These are phyloP conservation scores for Hyphodiscus sp. DNA, from an alignment of 2,329 filamentous ascomycete genomes.

Conservation along the genomic window DNA sequence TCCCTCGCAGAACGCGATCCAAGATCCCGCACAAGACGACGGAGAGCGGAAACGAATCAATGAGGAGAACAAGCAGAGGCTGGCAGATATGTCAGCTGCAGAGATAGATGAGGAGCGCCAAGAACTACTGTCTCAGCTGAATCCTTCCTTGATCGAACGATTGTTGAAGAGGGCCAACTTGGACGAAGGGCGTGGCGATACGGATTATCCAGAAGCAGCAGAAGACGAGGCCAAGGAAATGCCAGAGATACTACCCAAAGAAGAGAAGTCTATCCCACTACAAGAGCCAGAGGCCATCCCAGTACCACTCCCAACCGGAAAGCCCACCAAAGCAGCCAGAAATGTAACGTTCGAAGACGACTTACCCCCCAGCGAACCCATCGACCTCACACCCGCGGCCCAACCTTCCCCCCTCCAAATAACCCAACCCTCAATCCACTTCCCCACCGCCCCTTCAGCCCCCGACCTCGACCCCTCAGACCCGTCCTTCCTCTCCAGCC, in stretches of 20 bases:
- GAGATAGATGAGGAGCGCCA: constrained; percentile 76
- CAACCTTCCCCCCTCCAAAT: constrained; percentile 56
- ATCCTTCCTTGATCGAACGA: constrained; percentile 68
- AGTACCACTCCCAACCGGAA: constrained; percentile 20
- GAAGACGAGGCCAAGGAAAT: constrained; percentile 1
- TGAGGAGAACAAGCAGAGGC: constrained; percentile 67
- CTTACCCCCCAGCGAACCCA: constrained; percentile 36
- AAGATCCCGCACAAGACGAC: constrained; percentile 27
- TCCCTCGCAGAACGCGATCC: background rate
- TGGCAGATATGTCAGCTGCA: constrained; percentile 71
- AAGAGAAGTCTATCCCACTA: background rate
- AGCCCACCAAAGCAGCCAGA: constrained; percentile 34
- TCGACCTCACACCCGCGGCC: constrained; percentile 31
- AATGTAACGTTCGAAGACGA: constrained; percentile 34
- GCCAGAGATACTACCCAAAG: background rate
- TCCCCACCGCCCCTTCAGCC: constrained; percentile 37
- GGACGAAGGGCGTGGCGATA: constrained; percentile 29
- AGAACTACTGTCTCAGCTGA: constrained; percentile 73
- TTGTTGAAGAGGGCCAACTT: constrained; percentile 46
- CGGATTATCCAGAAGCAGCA: constrained; percentile 16
- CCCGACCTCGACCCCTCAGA: constrained; percentile 79
- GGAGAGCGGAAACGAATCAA: constrained; percentile 70
- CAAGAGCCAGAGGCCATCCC: constrained; percentile 9
- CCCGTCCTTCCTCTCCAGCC: constrained; percentile 72
- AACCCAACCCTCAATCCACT: constrained; percentile 34